A percentile compares a stretch with the other conserved stretches of the same genome.
Evolutionary conservation across 2,329 filamentous ascomycete species (phyloP).

Genomic region (Calonectria hawksworthii): DNA sequence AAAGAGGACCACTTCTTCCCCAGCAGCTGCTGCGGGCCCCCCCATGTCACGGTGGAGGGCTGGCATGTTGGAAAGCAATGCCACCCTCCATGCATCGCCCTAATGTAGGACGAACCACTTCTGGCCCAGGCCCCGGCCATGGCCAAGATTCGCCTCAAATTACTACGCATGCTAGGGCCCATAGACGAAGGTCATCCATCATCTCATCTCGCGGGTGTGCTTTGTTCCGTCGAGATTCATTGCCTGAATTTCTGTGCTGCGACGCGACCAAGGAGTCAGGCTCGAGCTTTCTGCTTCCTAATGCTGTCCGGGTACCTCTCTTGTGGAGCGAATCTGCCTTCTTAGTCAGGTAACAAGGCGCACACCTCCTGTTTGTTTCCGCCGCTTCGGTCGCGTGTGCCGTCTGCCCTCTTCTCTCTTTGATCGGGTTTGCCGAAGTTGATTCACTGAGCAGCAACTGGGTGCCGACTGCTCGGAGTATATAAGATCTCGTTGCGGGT

Average conservation of each 20-base stretch:
- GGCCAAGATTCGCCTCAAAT: conserved; percentile 48
- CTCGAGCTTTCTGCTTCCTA: conserved; percentile 26
- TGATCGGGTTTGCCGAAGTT: conserved; percentile 30
- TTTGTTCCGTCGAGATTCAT: conserved; percentile 39
- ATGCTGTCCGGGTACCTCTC: conserved; percentile 18
- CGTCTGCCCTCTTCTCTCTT: conserved; percentile 21
- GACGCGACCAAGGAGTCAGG: conserved; percentile 28
- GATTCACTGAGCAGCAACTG: conserved; percentile 18
- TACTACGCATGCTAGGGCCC: conserved; percentile 39
- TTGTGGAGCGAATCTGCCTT: conserved; percentile 35
- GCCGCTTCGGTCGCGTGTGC: conserved; percentile 26
- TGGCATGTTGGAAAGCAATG: conserved; percentile 43
- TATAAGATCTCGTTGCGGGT: conserved; percentile 42
- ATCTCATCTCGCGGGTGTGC: conserved; percentile 39
- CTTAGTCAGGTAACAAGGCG: conserved; percentile 32
- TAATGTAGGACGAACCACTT: conserved; percentile 52
- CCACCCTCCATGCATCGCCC: conserved; percentile 50
- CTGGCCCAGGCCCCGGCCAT: conserved; percentile 44
- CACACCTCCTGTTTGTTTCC: conserved; percentile 19
- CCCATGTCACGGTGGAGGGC: conserved; percentile 42
- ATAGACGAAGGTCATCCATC: conserved; percentile 36
- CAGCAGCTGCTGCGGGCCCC: conserved; percentile 37
- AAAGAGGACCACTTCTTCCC: conserved; percentile 43
- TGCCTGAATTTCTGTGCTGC: conserved; percentile 33
- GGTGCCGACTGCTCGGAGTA: conserved; percentile 32